phyloP scores from a whole-genome alignment of 2,329 filamentous ascomycete species.

The Coniochaeta hoffmannii region DNA sequence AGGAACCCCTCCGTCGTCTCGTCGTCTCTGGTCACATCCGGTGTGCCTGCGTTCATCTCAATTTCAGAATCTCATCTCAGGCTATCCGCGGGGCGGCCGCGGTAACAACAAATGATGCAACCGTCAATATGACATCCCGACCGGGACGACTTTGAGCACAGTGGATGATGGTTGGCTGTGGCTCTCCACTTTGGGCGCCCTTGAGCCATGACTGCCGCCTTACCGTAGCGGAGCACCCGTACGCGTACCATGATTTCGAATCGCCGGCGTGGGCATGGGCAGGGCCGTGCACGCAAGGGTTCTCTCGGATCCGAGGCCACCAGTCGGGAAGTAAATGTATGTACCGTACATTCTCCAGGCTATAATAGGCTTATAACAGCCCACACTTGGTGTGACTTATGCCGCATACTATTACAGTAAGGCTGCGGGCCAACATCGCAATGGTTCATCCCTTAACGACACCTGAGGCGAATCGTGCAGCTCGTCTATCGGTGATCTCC shows the following conservation, averaged over 20 bases:
- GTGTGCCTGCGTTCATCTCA: not conserved
- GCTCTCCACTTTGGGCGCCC: not conserved
- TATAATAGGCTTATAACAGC: not conserved
- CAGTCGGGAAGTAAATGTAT: not conserved
- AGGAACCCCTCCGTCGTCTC: not conserved
- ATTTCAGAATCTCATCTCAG: not conserved
- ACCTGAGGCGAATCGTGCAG: constrained; percentile 8
- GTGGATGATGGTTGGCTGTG: not conserved
- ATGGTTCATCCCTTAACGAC: constrained; percentile 5
- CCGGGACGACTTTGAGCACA: not conserved
- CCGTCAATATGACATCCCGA: not conserved
- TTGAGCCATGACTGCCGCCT: not conserved
- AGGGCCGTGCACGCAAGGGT: not conserved
- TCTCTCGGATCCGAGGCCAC: not conserved
- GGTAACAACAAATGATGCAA: not conserved
- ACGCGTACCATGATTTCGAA: not conserved
- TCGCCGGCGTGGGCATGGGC: not conserved
- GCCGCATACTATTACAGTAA: not conserved
- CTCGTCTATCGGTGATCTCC: constrained; percentile 10
- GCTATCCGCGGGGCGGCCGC: not conserved
- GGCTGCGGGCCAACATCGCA: not conserved
- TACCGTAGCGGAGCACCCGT: not conserved
- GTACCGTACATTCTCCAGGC: not conserved
- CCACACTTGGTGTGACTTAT: not conserved
- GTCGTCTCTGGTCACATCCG: not conserved